Evolutionary conservation across 2,329 filamentous ascomycete genomes (phyloP), one percentile per base, ranked within the genome.

Genomic region (Pseudogymnoascus sp.): DNA sequence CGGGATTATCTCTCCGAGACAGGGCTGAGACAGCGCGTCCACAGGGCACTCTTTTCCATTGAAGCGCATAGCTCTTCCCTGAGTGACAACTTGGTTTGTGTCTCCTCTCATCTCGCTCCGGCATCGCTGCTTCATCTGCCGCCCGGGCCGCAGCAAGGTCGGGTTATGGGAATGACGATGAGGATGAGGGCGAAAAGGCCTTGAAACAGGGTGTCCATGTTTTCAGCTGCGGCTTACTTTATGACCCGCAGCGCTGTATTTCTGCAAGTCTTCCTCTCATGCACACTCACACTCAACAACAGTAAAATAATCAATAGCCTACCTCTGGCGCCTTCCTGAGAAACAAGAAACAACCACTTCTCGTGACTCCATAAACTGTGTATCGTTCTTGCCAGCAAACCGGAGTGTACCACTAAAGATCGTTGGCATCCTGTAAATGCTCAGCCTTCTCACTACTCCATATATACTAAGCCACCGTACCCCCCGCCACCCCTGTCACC

Each of bases 121-220:
- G 25, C 25, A 53, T 53, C 15, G 43, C n/a, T 53, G n/a, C n/a
- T n/a, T 53, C 43, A 33, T 53, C 43, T 53, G 43, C 43, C 43
- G 43, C 43, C 43, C 5, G 9, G 25, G 6, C 28, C 41, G 14
- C 22, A 30, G 14, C 5, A 5, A 14, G 41, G 43, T 33, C 14
- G 22, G 22, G 22, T 30, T 14, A 25, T 8, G 6, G 25, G 22
- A 28, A 15, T 30, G n/a, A 11, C 6, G 14, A 11, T 14, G n/a
- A 11, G 14, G 14, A 11, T 14, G 25, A 15, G 43, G 25, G 7
- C 20, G 15, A n/a, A 50, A 50, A 14, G 30, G 43, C 14, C 43
- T 50, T 50, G 43, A 7, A 25, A 15, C 43, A 22, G 22, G 22
- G 30, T 50, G 14, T 22, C 22, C 14, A 30, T 50, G 20, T 15